Conservation (phyloP, 306 rosid genomes). For the Cucumis hystrix region DNA sequence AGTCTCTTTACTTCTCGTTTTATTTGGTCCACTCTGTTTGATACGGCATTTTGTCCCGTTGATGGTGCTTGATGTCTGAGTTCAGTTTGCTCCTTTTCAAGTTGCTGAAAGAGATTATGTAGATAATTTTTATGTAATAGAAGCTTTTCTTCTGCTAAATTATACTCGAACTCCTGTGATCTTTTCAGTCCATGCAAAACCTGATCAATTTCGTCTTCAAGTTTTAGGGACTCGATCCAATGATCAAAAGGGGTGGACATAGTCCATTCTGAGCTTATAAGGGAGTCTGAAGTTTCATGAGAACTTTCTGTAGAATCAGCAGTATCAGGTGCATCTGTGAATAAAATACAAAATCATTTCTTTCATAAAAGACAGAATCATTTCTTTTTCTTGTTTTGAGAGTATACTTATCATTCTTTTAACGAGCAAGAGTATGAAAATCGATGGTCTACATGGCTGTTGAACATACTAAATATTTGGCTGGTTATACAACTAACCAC, state of each 20-base stretch:
- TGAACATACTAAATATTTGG: neutral
- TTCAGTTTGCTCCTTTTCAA: slow-evolving; percentile 37
- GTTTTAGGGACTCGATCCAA: slow-evolving; percentile 20
- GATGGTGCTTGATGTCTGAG: slow-evolving; percentile 26
- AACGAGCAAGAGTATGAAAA: neutral
- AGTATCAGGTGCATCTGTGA: slow-evolving; percentile 23
- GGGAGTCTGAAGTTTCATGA: slow-evolving; percentile 13
- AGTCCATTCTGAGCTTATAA: slow-evolving; percentile 9
- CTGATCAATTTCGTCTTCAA: slow-evolving; percentile 40
- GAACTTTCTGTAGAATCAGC: slow-evolving; percentile 19
- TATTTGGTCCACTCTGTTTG: slow-evolving; percentile 52
- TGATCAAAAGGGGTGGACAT: slow-evolving; percentile 14
- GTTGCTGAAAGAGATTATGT: slow-evolving; percentile 39
- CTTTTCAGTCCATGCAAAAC: slow-evolving; percentile 39
- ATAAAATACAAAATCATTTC: neutral
- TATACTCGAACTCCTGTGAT: slow-evolving; percentile 54
- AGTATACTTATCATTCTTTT: neutral
- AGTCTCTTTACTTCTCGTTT: slow-evolving; percentile 31
- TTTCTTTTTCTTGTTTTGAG: neutral
- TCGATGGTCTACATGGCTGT: neutral
- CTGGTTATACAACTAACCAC: neutral
- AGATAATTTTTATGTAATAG: slow-evolving; percentile 40
- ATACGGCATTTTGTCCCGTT: slow-evolving; percentile 26
- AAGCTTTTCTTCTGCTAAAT: slow-evolving; percentile 47
- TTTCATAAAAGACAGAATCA: neutral